Conservation (phyloP, 768 basidiomycete genomes). For the Cubamyces sp. region DNA sequence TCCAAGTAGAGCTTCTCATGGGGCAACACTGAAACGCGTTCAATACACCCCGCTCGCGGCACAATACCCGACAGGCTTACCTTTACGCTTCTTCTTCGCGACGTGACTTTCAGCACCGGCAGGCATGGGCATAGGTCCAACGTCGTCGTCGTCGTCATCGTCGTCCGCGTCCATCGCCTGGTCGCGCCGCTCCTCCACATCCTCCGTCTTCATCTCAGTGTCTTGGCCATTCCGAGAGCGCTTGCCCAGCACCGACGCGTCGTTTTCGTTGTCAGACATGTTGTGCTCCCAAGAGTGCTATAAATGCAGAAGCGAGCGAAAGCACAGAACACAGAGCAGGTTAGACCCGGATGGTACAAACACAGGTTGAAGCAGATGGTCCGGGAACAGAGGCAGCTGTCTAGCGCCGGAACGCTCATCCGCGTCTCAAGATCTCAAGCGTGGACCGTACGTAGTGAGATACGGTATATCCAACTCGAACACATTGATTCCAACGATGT, state of each 20-base stretch:
- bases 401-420: too few species aligned
- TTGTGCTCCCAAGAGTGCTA: background rate
- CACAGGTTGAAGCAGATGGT: too few species aligned
- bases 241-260: conserved; percentile 33
- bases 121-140: conserved; percentile 89
- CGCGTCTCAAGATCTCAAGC: too few species aligned
- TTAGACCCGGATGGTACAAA: too few species aligned
- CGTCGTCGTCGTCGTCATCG: conserved; percentile 70
- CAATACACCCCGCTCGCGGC: background rate
- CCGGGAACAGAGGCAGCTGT: too few species aligned
- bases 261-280: conserved; percentile 33
- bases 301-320: background rate
- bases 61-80: conserved; percentile 44
- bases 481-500: too few species aligned
- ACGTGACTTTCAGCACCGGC: conserved; percentile 43
- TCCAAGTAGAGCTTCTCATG: conserved; percentile 94
- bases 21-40: conserved; percentile 67
- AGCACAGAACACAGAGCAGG: background rate
- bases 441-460: too few species aligned
- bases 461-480: background rate
- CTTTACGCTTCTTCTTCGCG: conserved; percentile 74
- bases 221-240: conserved; percentile 27
- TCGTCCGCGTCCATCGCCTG: conserved; percentile 39
- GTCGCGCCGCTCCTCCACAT: conserved; percentile 22
- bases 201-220: conserved; percentile 17